Evolutionary conservation across 192 early-diverging fungal genomes (phyloP), one percentile per base, ranked within the genome.

Genomic region (Radiomyces spectabilis): DNA sequence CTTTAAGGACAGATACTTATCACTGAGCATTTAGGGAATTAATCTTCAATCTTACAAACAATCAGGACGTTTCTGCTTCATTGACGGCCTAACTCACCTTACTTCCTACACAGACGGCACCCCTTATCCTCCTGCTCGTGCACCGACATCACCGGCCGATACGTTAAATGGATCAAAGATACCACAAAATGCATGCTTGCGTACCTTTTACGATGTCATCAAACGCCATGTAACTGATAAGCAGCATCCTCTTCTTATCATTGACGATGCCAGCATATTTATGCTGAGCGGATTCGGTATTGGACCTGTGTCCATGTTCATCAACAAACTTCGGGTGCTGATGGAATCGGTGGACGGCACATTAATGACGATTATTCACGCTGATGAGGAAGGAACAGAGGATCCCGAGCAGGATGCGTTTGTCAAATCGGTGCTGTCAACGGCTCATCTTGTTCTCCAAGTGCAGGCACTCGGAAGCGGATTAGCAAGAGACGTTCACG

Each of bases 1-100:
- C 3, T 41, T 13, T 16, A 38, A 24, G 27, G 18, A 30, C 19
- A 42, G 13, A 10, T 41, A 10, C 43, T 33, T 25, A 21, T 31
- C 21, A 19, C 46, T 4, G 22, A 2, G 46, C 5, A 21, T 35
- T 24, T 54, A 82, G 80, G 80, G 80, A 8, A 65, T 79, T 29
- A 79, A 82, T 53, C 32, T 82, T 30, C 58, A 59, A 16, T 30
- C 64, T 10, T 62, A 68, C 18, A 70, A 66, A 27, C 71, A 76
- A 53, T 68, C 69, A 38, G 66, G 71, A 26, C 54, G 45, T 30
- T 69, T 82, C 49, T 51, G 68, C 19, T 82, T 79, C 50, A 62
- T 82, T 43, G 80, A 82, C 54, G 80, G 76, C 13, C 38, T 79
- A 25, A 82, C 80, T 1, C 76, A 78, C 33, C 62, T 78, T 6